Evolutionary conservation across 371 early-diverging fungal species (phyloP), one percentile per base, ranked within the genome.

Genomic region (Apophysomyces elegans): DNA sequence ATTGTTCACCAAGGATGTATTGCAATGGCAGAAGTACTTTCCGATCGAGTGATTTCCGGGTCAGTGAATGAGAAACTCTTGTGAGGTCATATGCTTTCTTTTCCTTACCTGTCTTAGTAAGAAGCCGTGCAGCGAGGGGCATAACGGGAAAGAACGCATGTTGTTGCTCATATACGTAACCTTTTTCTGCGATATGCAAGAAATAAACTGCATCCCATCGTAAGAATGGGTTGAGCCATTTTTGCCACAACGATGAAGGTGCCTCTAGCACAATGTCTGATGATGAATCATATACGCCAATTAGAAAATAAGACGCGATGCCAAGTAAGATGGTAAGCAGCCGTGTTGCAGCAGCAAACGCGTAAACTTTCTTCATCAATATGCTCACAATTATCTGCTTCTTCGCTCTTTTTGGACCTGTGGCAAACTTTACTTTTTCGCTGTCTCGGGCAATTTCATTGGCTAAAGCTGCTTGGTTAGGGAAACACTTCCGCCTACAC

Each of bases 151-250:
- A 93, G 75, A 98, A 98, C 0, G 98, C 99, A 74, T 90, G 86
- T 71, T 91, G 91, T 69, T 97, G 94, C 69, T 98, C 99, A 73
- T 86, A 93, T 0, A 85, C 69, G 72, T 97, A 97, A 9, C 95
- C 95, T 12, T 88, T 61, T 67, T 89, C 85, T 8, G 95, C 88
- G 66, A 96, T 93, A 61, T 90, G 84, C 37, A 89, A 66, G 77
- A 96, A 96, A 74, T 96, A 96, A 60, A 97, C 78, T 4, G 95
- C 88, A 69, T 98, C 99, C 97, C 97, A 98, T 35, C 96, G 86
- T 11, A 95, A 74, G 68, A 94, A 91, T 4, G 85, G 83, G 58
- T 59, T 73, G 12, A 83, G 67, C 26, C 44, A 47, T 32, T 62
- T 43, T 45, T 70, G 64, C 2, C 64, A 35, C 18, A 60, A 21